Percentiles rank a stretch among this genome's conserved stretches.
Evolutionary conservation across 768 basidiomycete species (phyloP).

Genomic region (Russula olivacea): DNA sequence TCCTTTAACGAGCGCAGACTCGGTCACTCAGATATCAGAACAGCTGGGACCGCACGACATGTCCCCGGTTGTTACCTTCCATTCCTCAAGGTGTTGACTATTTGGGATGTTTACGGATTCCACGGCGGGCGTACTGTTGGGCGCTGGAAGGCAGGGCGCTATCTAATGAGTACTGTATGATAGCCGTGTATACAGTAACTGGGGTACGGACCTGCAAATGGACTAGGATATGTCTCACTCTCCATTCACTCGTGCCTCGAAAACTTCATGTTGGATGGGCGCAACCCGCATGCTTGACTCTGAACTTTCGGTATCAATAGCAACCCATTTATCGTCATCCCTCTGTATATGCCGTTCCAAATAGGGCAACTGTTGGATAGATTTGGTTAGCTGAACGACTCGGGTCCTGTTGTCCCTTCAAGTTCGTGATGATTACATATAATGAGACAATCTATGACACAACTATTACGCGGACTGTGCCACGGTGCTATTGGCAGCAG

Average conservation of each 20-base stretch:
- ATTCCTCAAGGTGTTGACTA: neutral
- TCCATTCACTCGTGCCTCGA: too few relatives aligned
- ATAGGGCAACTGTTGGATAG: neutral
- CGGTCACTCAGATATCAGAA: neutral
- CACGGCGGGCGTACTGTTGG: neutral
- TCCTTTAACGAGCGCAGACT: neutral
- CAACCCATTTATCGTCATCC: neutral
- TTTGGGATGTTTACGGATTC: neutral
- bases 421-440: neutral
- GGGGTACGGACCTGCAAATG: neutral
- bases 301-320: neutral
- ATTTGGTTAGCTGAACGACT: neutral
- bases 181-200: neutral
- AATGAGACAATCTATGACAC: neutral
- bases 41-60: neutral
- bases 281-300: neutral
- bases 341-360: neutral
- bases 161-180: neutral
- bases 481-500: slow-evolving; percentile 31
- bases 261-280: neutral
- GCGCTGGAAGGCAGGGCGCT: neutral
- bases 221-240: neutral
- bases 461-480: too few relatives aligned
- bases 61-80: neutral
- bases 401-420: neutral